Conservation (phyloP, 352 stramenopile species). For the Globisporangium orthogonon region DNA sequence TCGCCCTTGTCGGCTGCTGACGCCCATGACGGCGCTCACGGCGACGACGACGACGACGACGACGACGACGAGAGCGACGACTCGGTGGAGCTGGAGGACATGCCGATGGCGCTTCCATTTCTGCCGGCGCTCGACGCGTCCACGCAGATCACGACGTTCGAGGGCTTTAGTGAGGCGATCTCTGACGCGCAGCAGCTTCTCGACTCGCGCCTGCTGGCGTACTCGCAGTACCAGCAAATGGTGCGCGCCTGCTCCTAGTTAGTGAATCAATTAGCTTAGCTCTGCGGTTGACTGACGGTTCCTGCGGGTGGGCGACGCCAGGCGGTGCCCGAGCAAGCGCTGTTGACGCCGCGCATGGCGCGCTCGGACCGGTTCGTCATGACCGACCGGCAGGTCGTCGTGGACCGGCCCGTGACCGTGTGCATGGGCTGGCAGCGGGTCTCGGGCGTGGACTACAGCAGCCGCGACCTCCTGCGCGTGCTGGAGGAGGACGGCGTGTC, state of each 20-base stretch:
- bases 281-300: background rate
- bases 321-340: conserved; percentile 44
- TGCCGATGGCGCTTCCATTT: conserved; percentile 52
- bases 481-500: conserved; percentile 83
- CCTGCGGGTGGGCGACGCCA: conserved; percentile 8
- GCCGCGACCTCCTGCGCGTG: conserved; percentile 63
- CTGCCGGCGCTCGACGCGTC: conserved; percentile 72
- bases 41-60: conserved; percentile 7
- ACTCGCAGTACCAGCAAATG: conserved; percentile 83
- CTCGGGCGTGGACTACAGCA: conserved; percentile 64
- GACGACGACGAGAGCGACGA: conserved; percentile 19
- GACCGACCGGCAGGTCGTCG: conserved; percentile 50
- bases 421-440: conserved; percentile 85
- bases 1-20: background rate
- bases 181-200: conserved; percentile 63
- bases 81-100: conserved; percentile 42
- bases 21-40: no score
- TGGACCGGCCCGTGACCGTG: conserved; percentile 70
- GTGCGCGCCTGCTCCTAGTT: conserved; percentile 18
- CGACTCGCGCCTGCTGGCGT: conserved; percentile 73
- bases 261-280: background rate
- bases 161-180: conserved; percentile 76
- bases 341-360: conserved; percentile 55
- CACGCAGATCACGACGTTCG: conserved; percentile 81
- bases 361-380: conserved; percentile 45